Evolutionary conservation across 192 early-diverging fungal species (phyloP).

Genomic region (Coemansia sp.): DNA sequence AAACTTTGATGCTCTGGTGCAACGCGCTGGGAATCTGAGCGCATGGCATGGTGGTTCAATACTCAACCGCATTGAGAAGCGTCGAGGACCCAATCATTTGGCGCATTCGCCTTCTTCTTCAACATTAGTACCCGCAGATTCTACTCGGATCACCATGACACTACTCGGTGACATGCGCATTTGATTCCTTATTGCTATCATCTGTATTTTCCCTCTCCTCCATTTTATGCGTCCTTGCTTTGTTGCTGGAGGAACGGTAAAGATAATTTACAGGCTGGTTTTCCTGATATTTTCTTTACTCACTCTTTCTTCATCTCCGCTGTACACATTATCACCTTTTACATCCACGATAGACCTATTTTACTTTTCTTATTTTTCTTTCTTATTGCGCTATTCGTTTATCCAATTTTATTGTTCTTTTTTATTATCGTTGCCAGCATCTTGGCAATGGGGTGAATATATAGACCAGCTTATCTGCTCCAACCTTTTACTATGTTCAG

Average conservation of each 20-base stretch:
- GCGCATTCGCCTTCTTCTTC: slow-evolving; percentile 29
- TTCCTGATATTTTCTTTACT: neutral
- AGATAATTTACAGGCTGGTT: neutral
- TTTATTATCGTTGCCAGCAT: no score
- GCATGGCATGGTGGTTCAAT: slow-evolving; percentile 37
- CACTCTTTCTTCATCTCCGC: neutral
- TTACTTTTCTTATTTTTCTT: slow-evolving; percentile 4
- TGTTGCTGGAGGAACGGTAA: neutral
- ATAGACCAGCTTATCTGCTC: neutral
- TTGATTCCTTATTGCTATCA: neutral
- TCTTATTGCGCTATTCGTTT: slow-evolving; percentile 1
- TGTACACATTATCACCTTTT: slow-evolving; percentile 4
- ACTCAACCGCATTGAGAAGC: slow-evolving; percentile 40
- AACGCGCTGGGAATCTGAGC: slow-evolving; percentile 37
- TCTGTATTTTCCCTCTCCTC: neutral
- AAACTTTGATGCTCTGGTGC: slow-evolving; percentile 50
- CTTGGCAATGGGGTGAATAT: no score
- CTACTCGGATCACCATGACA: slow-evolving; percentile 27
- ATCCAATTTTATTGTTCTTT: neutral
- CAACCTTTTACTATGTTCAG: neutral
- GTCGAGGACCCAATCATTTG: slow-evolving; percentile 7
- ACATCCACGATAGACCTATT: neutral
- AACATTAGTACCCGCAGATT: slow-evolving; percentile 23
- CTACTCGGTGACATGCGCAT: slow-evolving; percentile 23
- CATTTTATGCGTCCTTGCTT: slow-evolving; percentile 7